phyloP scores from a whole-genome alignment of 2,329 filamentous ascomycete genomes.

The Raffaelea arxii region DNA sequence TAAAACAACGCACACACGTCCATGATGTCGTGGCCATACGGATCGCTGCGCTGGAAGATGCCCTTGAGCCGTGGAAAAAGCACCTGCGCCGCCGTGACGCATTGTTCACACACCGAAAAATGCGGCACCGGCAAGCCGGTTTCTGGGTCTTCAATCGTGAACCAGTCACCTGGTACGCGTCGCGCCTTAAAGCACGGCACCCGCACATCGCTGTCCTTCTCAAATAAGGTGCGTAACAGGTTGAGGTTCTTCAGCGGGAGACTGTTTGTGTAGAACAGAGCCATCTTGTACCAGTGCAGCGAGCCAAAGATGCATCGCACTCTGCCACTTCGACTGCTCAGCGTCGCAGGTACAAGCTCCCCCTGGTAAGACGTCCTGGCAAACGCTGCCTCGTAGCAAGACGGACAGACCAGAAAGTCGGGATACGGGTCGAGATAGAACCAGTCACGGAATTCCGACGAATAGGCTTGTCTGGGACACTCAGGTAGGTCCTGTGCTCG shows the following conservation, averaged over 20 bases:
- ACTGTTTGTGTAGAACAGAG: conserved; percentile 71
- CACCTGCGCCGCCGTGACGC: conserved; percentile 60
- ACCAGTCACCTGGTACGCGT: conserved; percentile 57
- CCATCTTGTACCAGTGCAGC: conserved; percentile 71
- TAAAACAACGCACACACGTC: conserved; percentile 63
- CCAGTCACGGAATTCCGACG: conserved; percentile 65
- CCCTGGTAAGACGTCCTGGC: conserved; percentile 56
- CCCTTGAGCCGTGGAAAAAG: conserved; percentile 64
- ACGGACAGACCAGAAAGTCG: conserved; percentile 72
- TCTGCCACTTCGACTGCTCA: conserved; percentile 44
- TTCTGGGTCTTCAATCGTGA: conserved; percentile 60
- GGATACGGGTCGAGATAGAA: conserved; percentile 51
- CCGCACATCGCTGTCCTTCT: conserved; percentile 42
- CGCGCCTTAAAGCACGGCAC: conserved; percentile 48
- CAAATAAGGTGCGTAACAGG: conserved; percentile 60
- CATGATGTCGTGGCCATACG: conserved; percentile 32
- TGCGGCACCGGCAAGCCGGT: conserved; percentile 54
- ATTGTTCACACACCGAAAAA: conserved; percentile 68
- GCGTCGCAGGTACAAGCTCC: conserved; percentile 53
- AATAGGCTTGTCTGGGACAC: conserved; percentile 57
- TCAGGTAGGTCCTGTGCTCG: conserved; percentile 45
- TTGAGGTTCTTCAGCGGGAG: conserved; percentile 55
- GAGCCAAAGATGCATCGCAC: conserved; percentile 71
- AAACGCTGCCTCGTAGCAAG: conserved; percentile 66
- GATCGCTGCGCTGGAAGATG: conserved; percentile 48